Conservation (phyloP, 78 protist genomes). For the Protostelium mycophagum region DNA sequence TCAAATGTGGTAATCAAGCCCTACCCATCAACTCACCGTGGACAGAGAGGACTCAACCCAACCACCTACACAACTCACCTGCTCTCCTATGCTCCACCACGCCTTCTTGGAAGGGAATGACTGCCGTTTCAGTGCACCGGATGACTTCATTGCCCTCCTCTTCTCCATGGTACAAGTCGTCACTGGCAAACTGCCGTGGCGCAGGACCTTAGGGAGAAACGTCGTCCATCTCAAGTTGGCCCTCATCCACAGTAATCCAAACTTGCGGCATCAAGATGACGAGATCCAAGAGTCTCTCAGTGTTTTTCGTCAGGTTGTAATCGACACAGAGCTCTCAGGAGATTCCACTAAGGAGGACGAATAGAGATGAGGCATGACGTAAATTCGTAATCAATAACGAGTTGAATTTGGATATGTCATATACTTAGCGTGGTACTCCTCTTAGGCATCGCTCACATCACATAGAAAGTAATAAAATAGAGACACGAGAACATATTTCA, state of each 20-base stretch:
- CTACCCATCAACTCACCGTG: not conserved
- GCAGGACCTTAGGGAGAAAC: not conserved
- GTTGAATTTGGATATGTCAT: not conserved
- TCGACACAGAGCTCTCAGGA: too few relatives aligned
- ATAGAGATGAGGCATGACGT: not conserved
- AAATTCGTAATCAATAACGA: not conserved
- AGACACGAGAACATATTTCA: not conserved
- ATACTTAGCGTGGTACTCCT: not conserved
- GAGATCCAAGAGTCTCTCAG: not conserved
- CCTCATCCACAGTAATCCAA: slow-evolving; percentile 1
- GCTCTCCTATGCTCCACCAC: not conserved
- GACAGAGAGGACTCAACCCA: slow-evolving; percentile 2
- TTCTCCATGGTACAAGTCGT: not conserved
- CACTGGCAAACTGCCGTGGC: not conserved
- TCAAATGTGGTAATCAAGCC: too few relatives aligned
- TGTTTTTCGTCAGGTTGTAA: not conserved
- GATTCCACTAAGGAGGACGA: not conserved
- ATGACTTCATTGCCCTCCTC: slow-evolving; percentile 1
- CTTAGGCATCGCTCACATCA: not conserved
- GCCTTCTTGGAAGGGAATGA: not conserved
- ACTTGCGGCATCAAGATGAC: not conserved
- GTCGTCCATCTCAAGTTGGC: not conserved
- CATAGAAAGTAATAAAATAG: not conserved
- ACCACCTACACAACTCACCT: not conserved
- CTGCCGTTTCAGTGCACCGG: not conserved